Evolutionary conservation across 1,284 basidiomycete genomes (phyloP).

Genomic region (Heterobasidion parviporum): DNA sequence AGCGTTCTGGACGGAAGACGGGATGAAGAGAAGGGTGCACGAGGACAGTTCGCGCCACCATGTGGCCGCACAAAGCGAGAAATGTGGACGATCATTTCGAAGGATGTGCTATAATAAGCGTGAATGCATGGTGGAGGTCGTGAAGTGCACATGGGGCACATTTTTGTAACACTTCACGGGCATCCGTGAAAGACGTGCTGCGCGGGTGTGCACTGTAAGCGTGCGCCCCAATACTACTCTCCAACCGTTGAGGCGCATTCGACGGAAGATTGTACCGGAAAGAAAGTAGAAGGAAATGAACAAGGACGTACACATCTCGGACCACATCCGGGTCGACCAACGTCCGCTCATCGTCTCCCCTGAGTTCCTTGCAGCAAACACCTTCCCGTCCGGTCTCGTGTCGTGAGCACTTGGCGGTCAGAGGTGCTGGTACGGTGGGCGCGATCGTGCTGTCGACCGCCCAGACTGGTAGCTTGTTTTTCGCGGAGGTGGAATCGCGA

Average conservation of each 20-base stretch:
- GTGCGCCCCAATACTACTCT: neutral
- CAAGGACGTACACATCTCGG: slow-evolving; percentile 62
- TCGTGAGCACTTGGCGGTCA: slow-evolving; percentile 52
- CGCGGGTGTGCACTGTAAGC: no score
- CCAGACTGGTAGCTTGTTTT: slow-evolving; percentile 52
- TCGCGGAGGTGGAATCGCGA: slow-evolving; percentile 12
- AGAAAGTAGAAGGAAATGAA: slow-evolving; percentile 1
- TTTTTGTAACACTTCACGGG: no score
- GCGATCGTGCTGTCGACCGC: slow-evolving; percentile 35
- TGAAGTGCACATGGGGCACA: no score
- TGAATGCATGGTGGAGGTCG: no score
- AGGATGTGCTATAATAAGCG: no score
- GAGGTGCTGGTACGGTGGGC: slow-evolving; percentile 31
- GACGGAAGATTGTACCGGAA: neutral
- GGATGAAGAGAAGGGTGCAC: neutral
- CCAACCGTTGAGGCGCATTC: neutral
- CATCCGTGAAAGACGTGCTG: no score
- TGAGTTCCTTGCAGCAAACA: slow-evolving; percentile 79
- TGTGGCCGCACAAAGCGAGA: neutral
- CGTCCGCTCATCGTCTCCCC: slow-evolving; percentile 65
- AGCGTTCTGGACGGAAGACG: neutral
- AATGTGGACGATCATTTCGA: no score
- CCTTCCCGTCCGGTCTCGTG: slow-evolving; percentile 44
- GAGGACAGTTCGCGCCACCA: neutral
- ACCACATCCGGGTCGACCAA: slow-evolving; percentile 82